phyloP scores from a whole-genome alignment of 2,329 filamentous ascomycete genomes.

The Periconia macrospinosa region DNA sequence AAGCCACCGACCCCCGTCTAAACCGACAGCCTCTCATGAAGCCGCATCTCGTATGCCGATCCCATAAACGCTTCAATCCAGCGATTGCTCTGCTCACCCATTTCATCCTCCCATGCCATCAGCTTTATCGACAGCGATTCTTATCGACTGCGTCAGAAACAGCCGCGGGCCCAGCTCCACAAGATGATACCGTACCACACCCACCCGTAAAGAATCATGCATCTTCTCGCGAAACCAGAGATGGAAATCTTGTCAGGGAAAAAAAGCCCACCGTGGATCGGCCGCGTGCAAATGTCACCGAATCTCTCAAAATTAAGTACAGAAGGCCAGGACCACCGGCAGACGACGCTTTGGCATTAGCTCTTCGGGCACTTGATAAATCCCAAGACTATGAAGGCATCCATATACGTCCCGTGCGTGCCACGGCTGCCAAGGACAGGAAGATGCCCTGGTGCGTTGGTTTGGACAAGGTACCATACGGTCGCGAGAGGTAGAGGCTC shows the following conservation, averaged over 20 bases:
- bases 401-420: not conserved
- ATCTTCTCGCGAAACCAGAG: no score
- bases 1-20: not conserved
- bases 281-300: no score
- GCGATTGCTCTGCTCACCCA: constrained; percentile 37
- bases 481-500: no score
- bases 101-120: constrained; percentile 25
- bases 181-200: not conserved
- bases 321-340: no score
- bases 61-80: constrained; percentile 35
- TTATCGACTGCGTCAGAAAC: constrained; percentile 14
- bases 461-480: no score
- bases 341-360: no score
- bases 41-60: constrained; percentile 29
- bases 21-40: constrained; percentile 28
- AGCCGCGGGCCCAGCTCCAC: not conserved
- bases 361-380: no score
- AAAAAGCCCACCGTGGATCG: no score
- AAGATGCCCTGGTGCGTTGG: constrained; percentile 21
- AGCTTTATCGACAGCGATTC: constrained; percentile 16
- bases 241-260: no score
- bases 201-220: no score
- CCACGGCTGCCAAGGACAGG: constrained; percentile 6
- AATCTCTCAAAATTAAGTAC: no score
- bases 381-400: no score